These are phyloP conservation scores for Lactarius hatsudake DNA, from an alignment of 768 basidiomycete genomes.

Conservation along the genomic window DNA sequence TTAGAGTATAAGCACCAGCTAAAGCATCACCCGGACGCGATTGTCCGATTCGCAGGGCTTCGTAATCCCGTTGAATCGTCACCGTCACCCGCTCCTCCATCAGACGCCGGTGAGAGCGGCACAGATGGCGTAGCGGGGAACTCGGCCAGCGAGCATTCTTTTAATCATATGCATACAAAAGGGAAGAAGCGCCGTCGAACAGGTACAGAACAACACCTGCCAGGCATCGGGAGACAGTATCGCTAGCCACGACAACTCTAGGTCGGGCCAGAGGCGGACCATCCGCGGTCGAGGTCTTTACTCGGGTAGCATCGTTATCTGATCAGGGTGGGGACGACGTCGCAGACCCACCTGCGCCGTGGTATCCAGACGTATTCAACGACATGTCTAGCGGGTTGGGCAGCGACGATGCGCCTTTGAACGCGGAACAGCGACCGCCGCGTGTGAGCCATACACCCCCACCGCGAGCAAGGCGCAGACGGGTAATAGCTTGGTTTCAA, in stretches of 20 bases:
- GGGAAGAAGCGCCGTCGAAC: slow-evolving; percentile 11
- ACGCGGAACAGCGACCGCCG: not conserved
- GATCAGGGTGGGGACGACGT: not conserved
- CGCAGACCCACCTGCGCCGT: not conserved
- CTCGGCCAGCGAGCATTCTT: not conserved
- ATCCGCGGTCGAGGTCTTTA: too few relatives aligned
- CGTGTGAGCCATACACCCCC: not conserved
- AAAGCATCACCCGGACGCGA: slow-evolving; percentile 59
- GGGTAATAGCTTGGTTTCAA: slow-evolving; percentile 7
- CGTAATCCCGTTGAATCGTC: slow-evolving; percentile 26
- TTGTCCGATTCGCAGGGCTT: slow-evolving; percentile 50
- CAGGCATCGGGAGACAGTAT: not conserved
- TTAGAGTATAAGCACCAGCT: slow-evolving; percentile 50
- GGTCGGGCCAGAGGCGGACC: not conserved
- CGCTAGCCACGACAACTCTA: not conserved
- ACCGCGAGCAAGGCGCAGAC: slow-evolving; percentile 14
- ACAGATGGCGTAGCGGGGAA: not conserved
- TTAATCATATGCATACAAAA: not conserved
- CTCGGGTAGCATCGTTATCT: not conserved
- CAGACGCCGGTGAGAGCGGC: slow-evolving; percentile 1
- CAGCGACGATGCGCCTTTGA: slow-evolving; percentile 1
- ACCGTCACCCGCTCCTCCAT: slow-evolving; percentile 8
- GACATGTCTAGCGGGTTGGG: slow-evolving; percentile 10
- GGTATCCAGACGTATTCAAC: slow-evolving; percentile 19
- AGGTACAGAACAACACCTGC: not conserved